Percentiles rank a stretch among this genome's conserved stretches.
Evolutionary conservation across 208 protist genomes (phyloP).

Genomic region (Wallacemonas sp.): DNA sequence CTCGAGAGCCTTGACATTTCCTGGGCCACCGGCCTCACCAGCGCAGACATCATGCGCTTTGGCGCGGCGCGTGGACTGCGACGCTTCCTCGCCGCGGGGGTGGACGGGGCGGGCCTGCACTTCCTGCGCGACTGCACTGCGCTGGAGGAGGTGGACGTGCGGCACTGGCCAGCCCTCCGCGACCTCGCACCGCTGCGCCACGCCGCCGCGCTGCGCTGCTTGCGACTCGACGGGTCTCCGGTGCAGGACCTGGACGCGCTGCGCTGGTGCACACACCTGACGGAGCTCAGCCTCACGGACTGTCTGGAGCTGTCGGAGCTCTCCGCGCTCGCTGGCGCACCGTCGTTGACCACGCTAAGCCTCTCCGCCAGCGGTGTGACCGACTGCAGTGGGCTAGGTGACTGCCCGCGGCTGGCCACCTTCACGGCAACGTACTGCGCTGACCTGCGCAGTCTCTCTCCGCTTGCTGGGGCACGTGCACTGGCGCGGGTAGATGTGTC

Average conservation of each 20-base stretch:
- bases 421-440: background rate
- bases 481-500: background rate
- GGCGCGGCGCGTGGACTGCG: background rate
- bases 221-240: background rate
- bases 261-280: background rate
- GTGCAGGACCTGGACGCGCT: background rate
- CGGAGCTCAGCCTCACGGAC: background rate
- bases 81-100: background rate
- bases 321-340: background rate
- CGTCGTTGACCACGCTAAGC: background rate
- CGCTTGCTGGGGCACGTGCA: background rate
- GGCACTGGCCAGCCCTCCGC: background rate
- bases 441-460: background rate
- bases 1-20: constrained; percentile 16
- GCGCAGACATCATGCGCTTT: background rate
- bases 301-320: background rate
- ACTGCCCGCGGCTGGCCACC: background rate
- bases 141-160: constrained; percentile 9
- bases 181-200: background rate
- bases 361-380: constrained; percentile 6
- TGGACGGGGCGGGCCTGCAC: background rate
- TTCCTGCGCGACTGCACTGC: background rate
- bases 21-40: background rate
- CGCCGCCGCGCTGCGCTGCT: background rate
- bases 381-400: background rate